phyloP scores from a whole-genome alignment of 371 early-diverging fungal genomes.

The Zychaea mexicana region DNA sequence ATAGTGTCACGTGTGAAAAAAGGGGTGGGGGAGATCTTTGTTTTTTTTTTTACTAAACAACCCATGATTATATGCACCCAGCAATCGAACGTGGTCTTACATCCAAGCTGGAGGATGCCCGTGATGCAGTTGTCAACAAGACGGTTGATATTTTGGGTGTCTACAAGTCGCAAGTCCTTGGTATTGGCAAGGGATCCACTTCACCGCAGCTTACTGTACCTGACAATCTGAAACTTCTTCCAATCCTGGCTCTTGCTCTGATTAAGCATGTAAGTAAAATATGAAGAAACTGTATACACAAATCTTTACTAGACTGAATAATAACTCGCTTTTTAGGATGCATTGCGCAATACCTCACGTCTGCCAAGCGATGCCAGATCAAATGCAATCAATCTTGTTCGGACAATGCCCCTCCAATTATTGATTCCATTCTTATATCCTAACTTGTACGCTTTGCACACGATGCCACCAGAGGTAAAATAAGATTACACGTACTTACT shows the following conservation, averaged over 20 bases:
- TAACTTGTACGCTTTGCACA: conserved; percentile 84
- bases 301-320: too few species aligned
- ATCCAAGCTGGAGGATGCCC: conserved; percentile 91
- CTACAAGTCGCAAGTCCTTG: conserved; percentile 80
- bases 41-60: neutral
- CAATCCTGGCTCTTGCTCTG: conserved; percentile 77
- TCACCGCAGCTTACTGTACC: conserved; percentile 76
- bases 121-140: conserved; percentile 92
- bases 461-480: conserved; percentile 68
- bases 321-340: conserved; percentile 53
- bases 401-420: conserved; percentile 80
- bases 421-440: conserved; percentile 73
- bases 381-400: conserved; percentile 70
- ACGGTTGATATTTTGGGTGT: conserved; percentile 81
- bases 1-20: neutral
- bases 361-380: conserved; percentile 69
- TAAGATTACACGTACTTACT: neutral
- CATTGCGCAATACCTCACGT: conserved; percentile 61
- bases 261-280: conserved; percentile 76
- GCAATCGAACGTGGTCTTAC: conserved; percentile 82
- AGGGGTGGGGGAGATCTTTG: neutral
- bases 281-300: too few species aligned
- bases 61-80: too few species aligned
- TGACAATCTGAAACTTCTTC: conserved; percentile 84
- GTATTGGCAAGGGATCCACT: conserved; percentile 72